phyloP scores from a whole-genome alignment of 371 early-diverging fungal species.

The Actinomucor elegans region DNA sequence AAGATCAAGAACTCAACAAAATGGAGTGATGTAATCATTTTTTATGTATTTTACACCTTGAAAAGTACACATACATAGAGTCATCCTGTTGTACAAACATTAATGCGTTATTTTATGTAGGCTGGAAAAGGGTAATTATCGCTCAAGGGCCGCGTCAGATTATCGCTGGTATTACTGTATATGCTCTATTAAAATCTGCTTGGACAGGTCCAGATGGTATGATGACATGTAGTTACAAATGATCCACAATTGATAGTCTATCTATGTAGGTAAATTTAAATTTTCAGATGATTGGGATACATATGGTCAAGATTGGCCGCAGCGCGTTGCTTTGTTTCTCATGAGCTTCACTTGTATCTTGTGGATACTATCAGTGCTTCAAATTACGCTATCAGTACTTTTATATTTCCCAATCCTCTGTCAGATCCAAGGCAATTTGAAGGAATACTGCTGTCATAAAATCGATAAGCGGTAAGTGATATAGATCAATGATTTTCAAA shows the following conservation, averaged over 20 bases:
- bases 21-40: constrained; percentile 71
- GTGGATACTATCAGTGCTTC: constrained; percentile 59
- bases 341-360: constrained; percentile 71
- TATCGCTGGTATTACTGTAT: constrained; percentile 50
- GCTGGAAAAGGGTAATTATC: constrained; percentile 84
- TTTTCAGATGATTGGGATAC: constrained; percentile 24
- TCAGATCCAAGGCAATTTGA: constrained; percentile 84
- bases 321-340: constrained; percentile 32
- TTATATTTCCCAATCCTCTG: constrained; percentile 83
- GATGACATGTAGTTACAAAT: background rate
- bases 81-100: background rate
- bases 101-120: constrained; percentile 39
- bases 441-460: constrained; percentile 90
- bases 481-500: background rate
- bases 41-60: constrained; percentile 84
- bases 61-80: constrained; percentile 72
- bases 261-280: constrained; percentile 17
- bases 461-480: constrained; percentile 78
- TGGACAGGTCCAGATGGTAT: constrained; percentile 30
- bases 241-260: background rate
- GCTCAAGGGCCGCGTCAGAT: constrained; percentile 87
- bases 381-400: constrained; percentile 61
- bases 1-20: constrained; percentile 70
- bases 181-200: constrained; percentile 27
- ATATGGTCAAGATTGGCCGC: constrained; percentile 39